Percentiles rank a stretch among this genome's conserved stretches.
phyloP scores from a whole-genome alignment of 2,329 filamentous ascomycete genomes.

The Talaromyces sp. region DNA sequence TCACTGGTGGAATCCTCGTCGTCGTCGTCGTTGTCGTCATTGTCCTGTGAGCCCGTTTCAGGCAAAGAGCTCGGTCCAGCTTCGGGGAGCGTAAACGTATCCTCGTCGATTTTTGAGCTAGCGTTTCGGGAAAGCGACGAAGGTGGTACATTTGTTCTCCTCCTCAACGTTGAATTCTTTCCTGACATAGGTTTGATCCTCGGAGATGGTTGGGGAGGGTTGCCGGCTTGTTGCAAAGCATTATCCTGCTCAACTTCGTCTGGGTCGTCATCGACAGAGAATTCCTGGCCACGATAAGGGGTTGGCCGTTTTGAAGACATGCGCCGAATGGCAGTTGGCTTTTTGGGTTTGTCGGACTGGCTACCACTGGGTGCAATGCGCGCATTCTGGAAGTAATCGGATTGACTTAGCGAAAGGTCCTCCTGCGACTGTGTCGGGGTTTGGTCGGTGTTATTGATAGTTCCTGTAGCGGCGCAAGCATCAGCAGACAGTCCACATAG shows the following conservation, averaged over 20 bases:
- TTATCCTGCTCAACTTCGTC: slow-evolving; percentile 70
- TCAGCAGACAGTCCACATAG: neutral
- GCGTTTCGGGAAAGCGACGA: slow-evolving; percentile 29
- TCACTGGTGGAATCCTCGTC: slow-evolving; percentile 60
- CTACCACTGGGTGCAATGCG: slow-evolving; percentile 41
- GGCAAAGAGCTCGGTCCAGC: slow-evolving; percentile 18
- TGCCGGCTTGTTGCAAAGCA: slow-evolving; percentile 33
- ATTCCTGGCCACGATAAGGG: slow-evolving; percentile 76
- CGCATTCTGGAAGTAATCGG: slow-evolving; percentile 22
- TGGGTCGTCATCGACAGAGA: slow-evolving; percentile 84
- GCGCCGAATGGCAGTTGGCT: slow-evolving; percentile 67
- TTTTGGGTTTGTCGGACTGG: slow-evolving; percentile 50
- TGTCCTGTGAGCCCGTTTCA: slow-evolving; percentile 17
- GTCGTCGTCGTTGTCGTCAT: slow-evolving; percentile 21
- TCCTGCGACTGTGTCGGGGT: slow-evolving; percentile 1
- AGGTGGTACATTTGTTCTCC: slow-evolving; percentile 28
- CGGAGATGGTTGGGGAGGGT: slow-evolving; percentile 27
- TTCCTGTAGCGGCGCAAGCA: neutral
- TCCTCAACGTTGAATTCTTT: slow-evolving; percentile 35
- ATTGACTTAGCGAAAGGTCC: neutral
- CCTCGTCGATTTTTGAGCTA: slow-evolving; percentile 31
- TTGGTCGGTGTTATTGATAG: neutral
- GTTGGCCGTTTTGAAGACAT: slow-evolving; percentile 65
- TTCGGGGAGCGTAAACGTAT: slow-evolving; percentile 31
- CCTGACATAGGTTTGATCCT: slow-evolving; percentile 27